Evolutionary conservation across 345 rosid species (phyloP), one percentile per base, ranked within the genome.

Genomic region (Aquilaria malaccensis): DNA sequence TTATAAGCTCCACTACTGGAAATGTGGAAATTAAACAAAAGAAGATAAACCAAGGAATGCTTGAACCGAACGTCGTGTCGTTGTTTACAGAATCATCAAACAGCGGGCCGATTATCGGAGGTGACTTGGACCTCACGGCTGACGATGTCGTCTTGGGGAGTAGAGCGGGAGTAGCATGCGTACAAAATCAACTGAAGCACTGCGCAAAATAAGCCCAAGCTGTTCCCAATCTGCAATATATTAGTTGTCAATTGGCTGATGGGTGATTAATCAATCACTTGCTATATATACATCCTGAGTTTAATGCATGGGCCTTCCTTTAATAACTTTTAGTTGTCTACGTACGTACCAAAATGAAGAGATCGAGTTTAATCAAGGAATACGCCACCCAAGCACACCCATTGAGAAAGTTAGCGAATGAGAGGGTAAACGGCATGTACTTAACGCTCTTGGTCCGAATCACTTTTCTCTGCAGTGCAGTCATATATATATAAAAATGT

Each of bases 341-440:
- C 6, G 6, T 30, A 22, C 68, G 60, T 77, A 83, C 85, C 58
- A 83, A 52, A 11, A 83, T 70, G 51, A 70, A 79, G 66, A 67
- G 64, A 52, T 83, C 84, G 47, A 81, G 30, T 62, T 61, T 62
- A 61, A 83, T 63, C 15, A 74, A 22, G 0, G 83, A 69, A 59
- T 79, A 81, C 13, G 69, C 9, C 13, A 73, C 68, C 88, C 88
- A 81, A 14, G 73, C 53, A 0, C 1, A 5, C 55, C 77, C 82
- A 52, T 83, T 83, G 2, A 75, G 9, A 31, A 65, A 79, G 56
- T 66, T 61, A 9, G 80, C 46, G 1, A 83, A 52, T 0, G 89
- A 83, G 30, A 83, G 67, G 60, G 31, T 67, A 30, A 83, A 83
- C 1, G 89, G 85, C 85, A 83, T 83, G 68, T 83, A 81, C 59